A percentile compares a stretch with the other conserved stretches of the same genome.
Conservation (phyloP, 177 flowering plant genomes). For the Vitis hybrid region DNA sequence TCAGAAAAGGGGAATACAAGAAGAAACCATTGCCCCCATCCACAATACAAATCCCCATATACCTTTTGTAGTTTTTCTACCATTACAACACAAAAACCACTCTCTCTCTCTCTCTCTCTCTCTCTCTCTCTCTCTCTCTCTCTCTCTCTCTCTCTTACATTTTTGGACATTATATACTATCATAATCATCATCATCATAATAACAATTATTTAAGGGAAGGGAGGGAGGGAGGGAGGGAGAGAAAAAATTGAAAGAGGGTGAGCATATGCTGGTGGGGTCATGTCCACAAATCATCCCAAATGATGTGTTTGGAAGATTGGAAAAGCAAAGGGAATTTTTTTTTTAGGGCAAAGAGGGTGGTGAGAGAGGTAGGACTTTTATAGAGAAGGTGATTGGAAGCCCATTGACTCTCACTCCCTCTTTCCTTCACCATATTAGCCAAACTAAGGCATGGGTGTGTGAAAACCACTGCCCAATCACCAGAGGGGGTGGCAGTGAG, state of each 20-base stretch:
- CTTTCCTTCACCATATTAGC: no score
- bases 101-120: background rate
- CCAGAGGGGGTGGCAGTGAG: no score
- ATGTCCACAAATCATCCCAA: conserved; percentile 4
- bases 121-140: no score
- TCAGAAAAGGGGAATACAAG: conserved; percentile 5
- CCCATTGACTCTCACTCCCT: background rate
- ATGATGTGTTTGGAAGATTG: conserved; percentile 8
- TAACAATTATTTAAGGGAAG: conserved; percentile 8
- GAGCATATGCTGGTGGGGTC: conserved; percentile 17
- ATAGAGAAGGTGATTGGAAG: background rate
- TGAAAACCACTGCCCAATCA: no score
- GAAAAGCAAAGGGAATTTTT: conserved; percentile 7
- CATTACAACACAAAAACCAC: background rate
- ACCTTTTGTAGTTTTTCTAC: conserved; percentile 14
- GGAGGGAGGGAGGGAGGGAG: background rate
- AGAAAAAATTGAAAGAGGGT: background rate
- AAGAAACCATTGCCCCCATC: conserved; percentile 6
- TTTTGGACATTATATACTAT: conserved; percentile 10
- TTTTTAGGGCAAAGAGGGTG: background rate
- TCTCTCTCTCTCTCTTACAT: conserved; percentile 2
- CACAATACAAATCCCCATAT: conserved; percentile 18
- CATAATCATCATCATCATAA: conserved; percentile 15
- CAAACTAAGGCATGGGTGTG: no score
- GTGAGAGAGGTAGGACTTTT: background rate